Evolutionary conservation across 2,329 filamentous ascomycete genomes (phyloP).

Genomic region (Penicillium corylophilum): DNA sequence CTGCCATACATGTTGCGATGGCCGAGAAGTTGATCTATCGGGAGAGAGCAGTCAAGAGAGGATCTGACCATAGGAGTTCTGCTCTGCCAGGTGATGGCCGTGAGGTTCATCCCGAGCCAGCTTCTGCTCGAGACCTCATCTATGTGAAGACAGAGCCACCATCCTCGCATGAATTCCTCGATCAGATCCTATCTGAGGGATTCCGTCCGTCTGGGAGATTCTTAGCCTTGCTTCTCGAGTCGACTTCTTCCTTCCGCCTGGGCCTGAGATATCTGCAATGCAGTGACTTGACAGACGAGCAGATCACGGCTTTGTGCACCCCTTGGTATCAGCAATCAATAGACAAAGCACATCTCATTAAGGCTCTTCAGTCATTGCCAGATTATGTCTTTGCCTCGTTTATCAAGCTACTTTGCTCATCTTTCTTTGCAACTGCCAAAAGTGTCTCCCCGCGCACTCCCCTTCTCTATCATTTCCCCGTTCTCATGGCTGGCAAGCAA

Average conservation of each 20-base stretch:
- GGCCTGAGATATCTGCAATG: conserved; percentile 46
- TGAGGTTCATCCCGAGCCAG: conserved; percentile 56
- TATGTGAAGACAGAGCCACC: conserved; percentile 58
- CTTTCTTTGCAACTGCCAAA: conserved; percentile 20
- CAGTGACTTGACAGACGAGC: conserved; percentile 35
- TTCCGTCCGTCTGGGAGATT: conserved; percentile 46
- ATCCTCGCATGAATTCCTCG: conserved; percentile 51
- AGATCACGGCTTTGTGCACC: conserved; percentile 32
- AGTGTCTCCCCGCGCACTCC: conserved; percentile 15
- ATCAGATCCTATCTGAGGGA: conserved; percentile 49
- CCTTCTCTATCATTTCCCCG: conserved; percentile 29
- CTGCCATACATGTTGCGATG: conserved; percentile 56
- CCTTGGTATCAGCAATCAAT: conserved; percentile 16
- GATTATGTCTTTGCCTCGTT: conserved; percentile 45
- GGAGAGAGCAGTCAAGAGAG: conserved; percentile 22
- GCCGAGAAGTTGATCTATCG: conserved; percentile 54
- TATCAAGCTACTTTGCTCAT: conserved; percentile 43
- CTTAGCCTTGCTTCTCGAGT: conserved; percentile 52
- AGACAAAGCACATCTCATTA: conserved; percentile 13
- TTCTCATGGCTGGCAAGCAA: conserved; percentile 16
- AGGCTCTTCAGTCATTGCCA: conserved; percentile 31
- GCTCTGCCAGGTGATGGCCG: conserved; percentile 56
- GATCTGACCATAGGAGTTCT: conserved; percentile 24
- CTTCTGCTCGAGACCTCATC: conserved; percentile 57
- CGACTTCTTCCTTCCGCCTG: conserved; percentile 39